A percentile compares a stretch with the other conserved stretches of the same genome.
Evolutionary conservation across 208 protist species (phyloP).

Genomic region (Crithidia expoeki): DNA sequence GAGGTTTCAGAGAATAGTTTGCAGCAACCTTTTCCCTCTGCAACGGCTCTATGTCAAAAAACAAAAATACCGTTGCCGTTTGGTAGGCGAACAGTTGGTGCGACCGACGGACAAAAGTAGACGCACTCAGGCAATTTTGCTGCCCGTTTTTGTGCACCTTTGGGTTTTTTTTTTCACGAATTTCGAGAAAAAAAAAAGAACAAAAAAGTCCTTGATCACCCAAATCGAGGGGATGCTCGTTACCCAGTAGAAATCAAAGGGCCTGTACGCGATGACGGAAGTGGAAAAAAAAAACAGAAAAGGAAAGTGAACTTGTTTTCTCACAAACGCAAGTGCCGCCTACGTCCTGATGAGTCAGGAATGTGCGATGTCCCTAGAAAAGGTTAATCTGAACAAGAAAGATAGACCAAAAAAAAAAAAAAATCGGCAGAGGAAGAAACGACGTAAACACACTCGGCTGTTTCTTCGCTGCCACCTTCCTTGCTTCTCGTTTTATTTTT

Average conservation of each 20-base stretch:
- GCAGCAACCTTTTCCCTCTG: no score
- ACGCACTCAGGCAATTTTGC: background rate
- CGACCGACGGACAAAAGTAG: background rate
- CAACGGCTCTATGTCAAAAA: no score
- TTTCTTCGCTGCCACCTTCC: conserved; percentile 6
- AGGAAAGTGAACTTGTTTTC: background rate
- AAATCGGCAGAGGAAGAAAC: background rate
- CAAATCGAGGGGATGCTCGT: no score
- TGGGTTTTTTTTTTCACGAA: background rate
- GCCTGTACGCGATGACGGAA: background rate
- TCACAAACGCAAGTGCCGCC: background rate
- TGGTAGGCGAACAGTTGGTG: background rate
- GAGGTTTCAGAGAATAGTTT: no score
- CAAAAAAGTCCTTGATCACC: no score
- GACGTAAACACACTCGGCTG: background rate
- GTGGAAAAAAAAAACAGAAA: background rate
- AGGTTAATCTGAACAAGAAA: background rate
- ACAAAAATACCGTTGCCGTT: background rate
- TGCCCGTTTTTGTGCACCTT: background rate
- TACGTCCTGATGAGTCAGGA: background rate
- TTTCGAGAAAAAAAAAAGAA: background rate
- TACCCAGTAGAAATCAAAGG: no score
- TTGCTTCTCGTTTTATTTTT: conserved; percentile 17
- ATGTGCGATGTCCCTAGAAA: background rate
- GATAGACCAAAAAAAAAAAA: background rate